Conservation (phyloP, 139 green algal species). For the Asterochloris erici region DNA sequence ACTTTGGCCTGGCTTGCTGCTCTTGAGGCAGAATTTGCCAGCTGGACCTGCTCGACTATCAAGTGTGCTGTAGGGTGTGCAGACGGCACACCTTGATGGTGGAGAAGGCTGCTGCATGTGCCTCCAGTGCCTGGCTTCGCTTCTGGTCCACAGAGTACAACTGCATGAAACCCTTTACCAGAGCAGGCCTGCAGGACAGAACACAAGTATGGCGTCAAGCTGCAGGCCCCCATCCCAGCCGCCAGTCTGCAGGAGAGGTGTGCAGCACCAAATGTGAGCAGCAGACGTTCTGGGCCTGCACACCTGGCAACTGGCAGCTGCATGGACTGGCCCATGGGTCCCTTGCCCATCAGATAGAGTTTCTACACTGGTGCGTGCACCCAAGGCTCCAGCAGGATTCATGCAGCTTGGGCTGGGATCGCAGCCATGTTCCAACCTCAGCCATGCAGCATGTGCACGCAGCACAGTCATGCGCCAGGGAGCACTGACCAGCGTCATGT, state of each 20-base stretch:
- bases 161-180: conserved; percentile 99
- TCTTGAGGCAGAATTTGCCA: no score
- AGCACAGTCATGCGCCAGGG: no score
- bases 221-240: no score
- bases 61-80: background rate
- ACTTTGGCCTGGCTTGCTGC: no score
- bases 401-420: background rate
- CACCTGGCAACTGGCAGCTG: no score
- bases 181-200: conserved; percentile 67
- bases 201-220: background rate
- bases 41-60: no score
- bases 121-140: conserved; percentile 95
- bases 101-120: conserved; percentile 93
- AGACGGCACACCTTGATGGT: conserved; percentile 64
- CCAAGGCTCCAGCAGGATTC: background rate
- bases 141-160: conserved; percentile 95
- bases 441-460: no score
- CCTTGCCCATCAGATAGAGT: background rate
- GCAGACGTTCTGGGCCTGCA: no score
- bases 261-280: no score
- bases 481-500: background rate
- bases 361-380: background rate
- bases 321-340: background rate
- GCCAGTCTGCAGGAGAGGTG: no score
- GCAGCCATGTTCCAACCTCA: no score